Conservation (phyloP, 345 rosid genomes). For the Lepidium sativum region DNA sequence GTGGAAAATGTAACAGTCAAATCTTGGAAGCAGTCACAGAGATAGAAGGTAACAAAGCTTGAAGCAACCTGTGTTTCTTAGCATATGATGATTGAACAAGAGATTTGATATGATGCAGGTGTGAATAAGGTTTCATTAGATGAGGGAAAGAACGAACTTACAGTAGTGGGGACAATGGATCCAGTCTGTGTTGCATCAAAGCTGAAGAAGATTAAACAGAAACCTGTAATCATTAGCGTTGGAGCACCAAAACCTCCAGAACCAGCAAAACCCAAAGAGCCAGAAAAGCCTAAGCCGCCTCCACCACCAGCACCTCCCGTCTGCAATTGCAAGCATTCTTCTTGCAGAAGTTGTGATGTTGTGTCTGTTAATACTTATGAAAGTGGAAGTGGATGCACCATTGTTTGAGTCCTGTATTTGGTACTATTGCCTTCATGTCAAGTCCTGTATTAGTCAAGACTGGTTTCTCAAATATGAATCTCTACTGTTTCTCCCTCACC, state of each 20-base stretch:
- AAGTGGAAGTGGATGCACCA: constrained; percentile 29
- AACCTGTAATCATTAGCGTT: constrained; percentile 25
- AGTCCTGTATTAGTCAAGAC: too few relatives aligned
- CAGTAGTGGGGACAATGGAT: constrained; percentile 32
- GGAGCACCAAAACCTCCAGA: constrained; percentile 29
- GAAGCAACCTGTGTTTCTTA: not conserved
- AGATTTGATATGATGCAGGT: constrained; percentile 10
- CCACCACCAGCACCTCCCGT: not conserved
- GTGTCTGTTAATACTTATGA: constrained; percentile 26
- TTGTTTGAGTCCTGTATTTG: constrained; percentile 8
- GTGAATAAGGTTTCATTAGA: constrained; percentile 23
- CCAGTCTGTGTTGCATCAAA: constrained; percentile 21
- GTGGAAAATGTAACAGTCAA: constrained; percentile 22
- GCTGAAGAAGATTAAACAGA: constrained; percentile 26
- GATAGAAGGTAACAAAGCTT: constrained; percentile 16
- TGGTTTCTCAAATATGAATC: not conserved
- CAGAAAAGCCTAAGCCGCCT: not conserved
- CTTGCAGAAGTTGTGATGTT: constrained; percentile 24
- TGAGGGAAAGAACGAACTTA: constrained; percentile 17
- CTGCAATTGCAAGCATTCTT: constrained; percentile 15
- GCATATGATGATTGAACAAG: not conserved
- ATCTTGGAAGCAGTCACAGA: constrained; percentile 29
- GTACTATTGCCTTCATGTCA: too few relatives aligned
- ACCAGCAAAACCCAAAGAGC: too few relatives aligned
- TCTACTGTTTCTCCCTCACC: constrained; percentile 1